Percentiles rank a stretch among this genome's conserved stretches.
These are phyloP conservation scores for Xylaria longipes DNA, from an alignment of 495 filamentous ascomycete species.

Conservation along the genomic window DNA sequence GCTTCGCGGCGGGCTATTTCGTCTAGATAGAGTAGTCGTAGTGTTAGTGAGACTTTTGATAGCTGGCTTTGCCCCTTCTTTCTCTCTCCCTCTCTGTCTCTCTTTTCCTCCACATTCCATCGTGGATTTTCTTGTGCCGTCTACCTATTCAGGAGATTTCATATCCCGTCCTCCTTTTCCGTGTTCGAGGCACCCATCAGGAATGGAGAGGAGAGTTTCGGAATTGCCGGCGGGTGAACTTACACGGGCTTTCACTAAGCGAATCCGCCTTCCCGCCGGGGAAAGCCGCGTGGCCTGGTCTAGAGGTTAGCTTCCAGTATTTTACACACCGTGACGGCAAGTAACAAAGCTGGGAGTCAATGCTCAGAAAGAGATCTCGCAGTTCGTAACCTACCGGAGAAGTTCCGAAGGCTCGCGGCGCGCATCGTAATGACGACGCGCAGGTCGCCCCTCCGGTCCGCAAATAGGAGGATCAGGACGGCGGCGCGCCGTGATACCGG, in stretches of 20 bases:
- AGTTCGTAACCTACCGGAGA: constrained; percentile 47
- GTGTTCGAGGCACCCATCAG: neutral
- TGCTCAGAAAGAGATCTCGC: neutral
- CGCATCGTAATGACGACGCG: constrained; percentile 87
- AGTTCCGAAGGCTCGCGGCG: constrained; percentile 71
- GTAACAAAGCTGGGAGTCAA: neutral
- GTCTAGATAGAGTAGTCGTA: constrained; percentile 58
- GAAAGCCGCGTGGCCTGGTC: constrained; percentile 79
- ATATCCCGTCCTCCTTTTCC: neutral
- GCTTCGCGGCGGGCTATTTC: constrained; percentile 88
- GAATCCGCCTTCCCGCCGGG: constrained; percentile 74
- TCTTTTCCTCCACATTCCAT: neutral
- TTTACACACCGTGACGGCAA: neutral
- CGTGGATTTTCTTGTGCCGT: neutral
- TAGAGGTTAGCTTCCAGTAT: constrained; percentile 42
- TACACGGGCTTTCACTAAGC: constrained; percentile 57
- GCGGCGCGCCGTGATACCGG: constrained; percentile 78
- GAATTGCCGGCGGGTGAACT: neutral
- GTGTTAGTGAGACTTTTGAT: constrained; percentile 52
- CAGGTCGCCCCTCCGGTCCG: constrained; percentile 76
- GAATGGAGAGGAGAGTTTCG: neutral
- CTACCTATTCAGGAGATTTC: neutral
- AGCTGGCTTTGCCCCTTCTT: constrained; percentile 36
- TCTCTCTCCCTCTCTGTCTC: neutral
- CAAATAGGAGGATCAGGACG: constrained; percentile 84